phyloP scores from a whole-genome alignment of 768 basidiomycete species.

The Panaeolus papilionaceus region DNA sequence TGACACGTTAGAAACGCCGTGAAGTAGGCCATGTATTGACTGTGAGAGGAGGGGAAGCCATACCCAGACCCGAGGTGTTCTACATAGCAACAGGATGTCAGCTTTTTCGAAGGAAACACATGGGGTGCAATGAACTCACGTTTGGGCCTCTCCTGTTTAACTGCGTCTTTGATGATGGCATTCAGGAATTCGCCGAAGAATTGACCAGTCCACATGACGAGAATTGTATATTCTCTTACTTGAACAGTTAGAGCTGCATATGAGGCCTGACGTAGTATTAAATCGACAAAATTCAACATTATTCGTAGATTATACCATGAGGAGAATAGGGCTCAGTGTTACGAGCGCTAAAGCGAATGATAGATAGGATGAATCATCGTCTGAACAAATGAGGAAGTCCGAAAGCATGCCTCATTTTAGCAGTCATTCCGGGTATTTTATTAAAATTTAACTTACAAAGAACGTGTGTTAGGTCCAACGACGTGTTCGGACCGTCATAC shows the following conservation, averaged over 20 bases:
- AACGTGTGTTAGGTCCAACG: conserved; percentile 73
- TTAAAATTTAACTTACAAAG: conserved; percentile 50
- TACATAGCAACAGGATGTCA: conserved; percentile 28
- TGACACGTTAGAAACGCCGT: conserved; percentile 78
- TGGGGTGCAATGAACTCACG: conserved; percentile 44
- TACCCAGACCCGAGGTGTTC: conserved; percentile 73
- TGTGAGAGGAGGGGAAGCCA: conserved; percentile 89
- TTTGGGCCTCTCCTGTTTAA: conserved; percentile 74
- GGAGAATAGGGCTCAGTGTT: conserved; percentile 71
- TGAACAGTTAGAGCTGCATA: conserved; percentile 78
- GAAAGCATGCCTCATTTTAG: conserved; percentile 17
- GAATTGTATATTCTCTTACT: conserved; percentile 80
- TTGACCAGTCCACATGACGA: conserved; percentile 87
- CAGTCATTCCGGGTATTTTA: neutral
- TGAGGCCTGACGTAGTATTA: conserved; percentile 58
- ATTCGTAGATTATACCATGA: conserved; percentile 57
- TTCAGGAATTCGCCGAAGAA: conserved; percentile 74
- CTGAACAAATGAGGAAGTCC: conserved; percentile 37
- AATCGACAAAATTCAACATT: neutral
- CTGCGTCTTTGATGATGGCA: conserved; percentile 65
- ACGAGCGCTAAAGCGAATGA: conserved; percentile 66
- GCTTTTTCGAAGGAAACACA: neutral
- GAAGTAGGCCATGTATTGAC: conserved; percentile 92
- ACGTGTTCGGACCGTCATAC: conserved; percentile 44
- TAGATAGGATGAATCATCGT: conserved; percentile 64